Base-by-base conservation (phyloP, 1,284 basidiomycete species). In the Anthracocystis panici-leucophaei region DNA sequence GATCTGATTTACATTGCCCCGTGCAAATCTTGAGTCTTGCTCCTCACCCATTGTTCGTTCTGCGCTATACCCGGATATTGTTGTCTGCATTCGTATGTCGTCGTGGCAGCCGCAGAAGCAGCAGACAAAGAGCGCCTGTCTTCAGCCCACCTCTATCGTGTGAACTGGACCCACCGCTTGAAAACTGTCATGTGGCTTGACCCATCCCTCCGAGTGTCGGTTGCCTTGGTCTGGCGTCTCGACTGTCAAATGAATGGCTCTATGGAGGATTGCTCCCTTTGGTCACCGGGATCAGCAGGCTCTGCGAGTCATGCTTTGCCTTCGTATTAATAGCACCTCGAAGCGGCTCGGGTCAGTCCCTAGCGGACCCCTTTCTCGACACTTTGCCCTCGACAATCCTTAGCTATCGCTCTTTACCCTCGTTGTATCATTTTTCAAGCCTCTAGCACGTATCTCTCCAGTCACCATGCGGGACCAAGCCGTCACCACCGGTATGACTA, bases 401-500 rank as follows among this genome's bases (percentile, higher is more conserved):
- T 23, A 20, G 1, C 41, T 4, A 41, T 29, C 10, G 12, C 41
- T 18, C 20, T 29, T 54, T 14, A 10, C 14, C 41, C 27, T 29
- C 25, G 11, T 6, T 5, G n/a, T 27, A 25, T 18, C 29, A 2
- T 31, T 38, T 9, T 7, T 25, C 14, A 12, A 40, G 20, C 29
- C 12, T 33, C 33, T 2, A 12, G 12, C 33, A 33, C 33, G 12
- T 29, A 29, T 29, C 33, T 38, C 35, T 12, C 14, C 6, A n/a
- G 5, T 41, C 53, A 56, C 21, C n/a, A 63, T 63, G 60, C 60
- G 46, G 29, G 33, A 49, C 21, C 41, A 48, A 25, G n/a, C 20
- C 20, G 10, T 7, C 25, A 38, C 59, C 18, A 14, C 23, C 44
- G 44, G 53, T 20, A 35, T 40, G 21, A 23, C 29, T n/a, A 50